A percentile compares a stretch with the other conserved stretches of the same genome.
Evolutionary conservation across 352 stramenopile genomes (phyloP).

Genomic region (Phytophthora crassamura): DNA sequence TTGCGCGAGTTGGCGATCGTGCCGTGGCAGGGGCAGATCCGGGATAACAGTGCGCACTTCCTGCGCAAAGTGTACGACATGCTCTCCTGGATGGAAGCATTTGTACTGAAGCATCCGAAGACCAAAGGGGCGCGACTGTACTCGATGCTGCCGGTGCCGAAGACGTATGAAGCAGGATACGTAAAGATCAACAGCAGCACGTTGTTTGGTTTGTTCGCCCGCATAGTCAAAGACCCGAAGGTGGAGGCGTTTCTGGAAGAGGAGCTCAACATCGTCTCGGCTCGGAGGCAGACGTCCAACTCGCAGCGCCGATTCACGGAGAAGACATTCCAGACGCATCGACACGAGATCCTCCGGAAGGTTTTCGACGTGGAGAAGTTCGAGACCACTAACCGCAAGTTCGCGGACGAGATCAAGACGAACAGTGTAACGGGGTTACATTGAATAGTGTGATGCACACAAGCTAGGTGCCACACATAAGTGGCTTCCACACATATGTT

Average conservation of each 20-base stretch:
- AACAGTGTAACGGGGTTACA: conserved; percentile 18
- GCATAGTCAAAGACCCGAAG: neutral
- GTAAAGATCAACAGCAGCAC: conserved; percentile 26
- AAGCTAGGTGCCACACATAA: no score
- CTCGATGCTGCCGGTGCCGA: conserved; percentile 11
- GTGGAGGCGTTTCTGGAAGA: no score
- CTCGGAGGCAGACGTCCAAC: neutral
- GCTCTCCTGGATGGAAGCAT: conserved; percentile 12
- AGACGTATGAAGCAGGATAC: neutral
- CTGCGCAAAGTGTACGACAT: conserved; percentile 19
- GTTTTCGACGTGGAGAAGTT: no score
- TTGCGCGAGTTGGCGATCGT: conserved; percentile 10
- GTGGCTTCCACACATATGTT: no score
- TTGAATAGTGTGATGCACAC: neutral
- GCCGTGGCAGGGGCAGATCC: conserved; percentile 8
- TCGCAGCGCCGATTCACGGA: neutral
- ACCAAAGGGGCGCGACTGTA: conserved; percentile 16
- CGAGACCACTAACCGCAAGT: no score
- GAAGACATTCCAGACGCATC: conserved; percentile 4
- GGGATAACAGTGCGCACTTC: conserved; percentile 7
- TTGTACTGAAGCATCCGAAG: conserved; percentile 9
- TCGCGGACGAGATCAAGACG: no score
- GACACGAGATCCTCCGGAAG: neutral
- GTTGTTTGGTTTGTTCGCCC: conserved; percentile 12
- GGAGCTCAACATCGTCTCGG: neutral